Conservation (phyloP, 2,329 filamentous ascomycete species). For the Zasmidium citrigriseum region DNA sequence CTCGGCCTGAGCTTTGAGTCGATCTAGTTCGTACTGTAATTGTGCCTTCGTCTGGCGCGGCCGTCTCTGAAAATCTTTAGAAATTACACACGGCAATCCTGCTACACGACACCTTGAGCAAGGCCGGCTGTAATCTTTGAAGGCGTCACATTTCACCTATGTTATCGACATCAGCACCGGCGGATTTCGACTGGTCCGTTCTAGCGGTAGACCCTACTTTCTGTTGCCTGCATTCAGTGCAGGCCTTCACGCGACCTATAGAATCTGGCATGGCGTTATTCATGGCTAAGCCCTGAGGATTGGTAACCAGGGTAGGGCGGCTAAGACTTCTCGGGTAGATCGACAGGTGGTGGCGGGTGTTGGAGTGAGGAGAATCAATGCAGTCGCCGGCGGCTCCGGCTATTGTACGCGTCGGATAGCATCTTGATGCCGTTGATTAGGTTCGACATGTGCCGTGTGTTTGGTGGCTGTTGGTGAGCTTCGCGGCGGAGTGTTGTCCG, state of each 20-base stretch:
- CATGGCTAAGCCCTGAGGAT: neutral
- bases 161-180: neutral
- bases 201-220: conserved; percentile 5
- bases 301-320: neutral
- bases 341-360: neutral
- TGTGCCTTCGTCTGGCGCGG: conserved; percentile 8
- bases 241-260: conserved; percentile 11
- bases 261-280: conserved; percentile 4
- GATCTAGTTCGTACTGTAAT: conserved; percentile 4
- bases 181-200: neutral
- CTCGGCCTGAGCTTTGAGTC: neutral
- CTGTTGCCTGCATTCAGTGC: conserved; percentile 11
- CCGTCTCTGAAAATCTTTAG: conserved; percentile 9
- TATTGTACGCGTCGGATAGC: neutral
- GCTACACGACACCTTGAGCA: conserved; percentile 5
- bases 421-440: neutral
- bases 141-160: conserved; percentile 9
- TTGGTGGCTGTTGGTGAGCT: neutral
- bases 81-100: conserved; percentile 6
- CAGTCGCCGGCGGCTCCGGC: neutral
- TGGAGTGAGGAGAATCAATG: neutral
- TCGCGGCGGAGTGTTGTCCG: neutral
- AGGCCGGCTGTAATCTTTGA: conserved; percentile 6
- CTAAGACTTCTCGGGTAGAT: neutral
- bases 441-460: no score